Conservation (phyloP, 2,329 filamentous ascomycete genomes). For the Aspergillus puulaauensis region DNA sequence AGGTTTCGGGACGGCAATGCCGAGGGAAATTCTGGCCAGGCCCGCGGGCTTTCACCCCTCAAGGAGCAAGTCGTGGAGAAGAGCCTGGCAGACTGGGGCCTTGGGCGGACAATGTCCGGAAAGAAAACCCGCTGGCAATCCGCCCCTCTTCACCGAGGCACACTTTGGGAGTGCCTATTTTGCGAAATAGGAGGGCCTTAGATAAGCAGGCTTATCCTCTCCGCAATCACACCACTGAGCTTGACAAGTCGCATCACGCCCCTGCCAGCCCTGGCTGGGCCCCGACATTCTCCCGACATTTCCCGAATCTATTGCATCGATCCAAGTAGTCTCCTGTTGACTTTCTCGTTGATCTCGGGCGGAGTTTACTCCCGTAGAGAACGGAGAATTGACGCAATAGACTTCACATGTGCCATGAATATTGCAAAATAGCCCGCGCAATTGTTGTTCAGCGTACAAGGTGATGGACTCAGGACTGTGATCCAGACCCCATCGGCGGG, state of each 20-base stretch:
- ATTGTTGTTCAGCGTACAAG: not conserved
- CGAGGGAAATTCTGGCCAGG: constrained; percentile 21
- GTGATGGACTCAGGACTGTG: not conserved
- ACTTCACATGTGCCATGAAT: not conserved
- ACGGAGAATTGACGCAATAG: constrained; percentile 1
- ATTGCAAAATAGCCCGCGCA: not conserved
- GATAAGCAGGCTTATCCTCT: constrained; percentile 18
- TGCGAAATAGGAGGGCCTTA: constrained; percentile 5
- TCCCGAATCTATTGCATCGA: constrained; percentile 16
- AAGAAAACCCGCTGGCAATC: not conserved
- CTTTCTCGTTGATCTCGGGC: not conserved
- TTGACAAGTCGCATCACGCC: constrained; percentile 6
- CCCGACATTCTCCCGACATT: constrained; percentile 21
- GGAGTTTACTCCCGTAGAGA: not conserved
- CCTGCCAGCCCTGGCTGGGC: constrained; percentile 2
- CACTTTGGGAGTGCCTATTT: constrained; percentile 14
- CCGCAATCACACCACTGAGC: constrained; percentile 17
- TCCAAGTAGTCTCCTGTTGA: not conserved
- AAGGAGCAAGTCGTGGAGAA: constrained; percentile 1
- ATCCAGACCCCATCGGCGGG: constrained; percentile 14
- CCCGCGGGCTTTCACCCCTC: constrained; percentile 4
- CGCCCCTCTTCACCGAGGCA: constrained; percentile 21
- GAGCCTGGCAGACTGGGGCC: not conserved
- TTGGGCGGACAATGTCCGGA: constrained; percentile 3
- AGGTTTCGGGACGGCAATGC: constrained; percentile 21